Base-by-base conservation (phyloP, 2,329 filamentous ascomycete species). In the Pseudogymnoascus sp. region DNA sequence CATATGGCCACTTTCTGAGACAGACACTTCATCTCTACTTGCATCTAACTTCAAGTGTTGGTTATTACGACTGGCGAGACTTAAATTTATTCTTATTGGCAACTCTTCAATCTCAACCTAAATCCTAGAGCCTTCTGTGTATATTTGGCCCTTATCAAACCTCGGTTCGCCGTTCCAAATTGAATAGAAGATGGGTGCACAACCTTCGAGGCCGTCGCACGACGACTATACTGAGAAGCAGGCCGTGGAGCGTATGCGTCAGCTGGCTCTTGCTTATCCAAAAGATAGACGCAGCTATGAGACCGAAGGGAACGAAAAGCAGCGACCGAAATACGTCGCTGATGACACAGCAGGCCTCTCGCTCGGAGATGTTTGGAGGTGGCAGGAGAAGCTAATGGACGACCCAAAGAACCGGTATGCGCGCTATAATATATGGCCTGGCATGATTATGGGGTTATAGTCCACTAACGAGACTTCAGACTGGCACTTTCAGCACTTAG, bases 401-500 rank as follows among this genome's bases (percentile, higher is more conserved):
- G 84, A 89, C 68, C 82, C 86, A 16, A 85, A 85, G 75, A 85
- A 81, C 76, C 84, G 81, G 86, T 85, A 65, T 66, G 70, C 59
- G 16, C 38, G 32, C 6, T n/a, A 54, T 25, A 50, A 50, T 20
- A 50, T 25, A 25, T 20, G 20, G 32, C 14, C 7, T 22, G 6
- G 3, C 47, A 25, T 61, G 4, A n/a, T 20, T 14, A n/a, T 9
- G 37, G 28, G 8, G 18, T 41, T 30, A 41, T 32, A 41, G 6
- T 5, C n/a, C n/a, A n/a, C n/a, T n/a, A 54, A 58, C 57, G 25
- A 12, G 7, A 38, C 14, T 50, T 57, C 57, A 89, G 89, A 64
- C 85, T 95, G 12, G 90, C 90, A 4, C 80, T 94, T 34, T 84
- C 86, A 1, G 89, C 89, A 2, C 78, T 95, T 58, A 86, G 83